Evolutionary conservation across 2,329 filamentous ascomycete species (phyloP), one percentile per base, ranked within the genome.

Genomic region (Pestalotiopsis sp.): DNA sequence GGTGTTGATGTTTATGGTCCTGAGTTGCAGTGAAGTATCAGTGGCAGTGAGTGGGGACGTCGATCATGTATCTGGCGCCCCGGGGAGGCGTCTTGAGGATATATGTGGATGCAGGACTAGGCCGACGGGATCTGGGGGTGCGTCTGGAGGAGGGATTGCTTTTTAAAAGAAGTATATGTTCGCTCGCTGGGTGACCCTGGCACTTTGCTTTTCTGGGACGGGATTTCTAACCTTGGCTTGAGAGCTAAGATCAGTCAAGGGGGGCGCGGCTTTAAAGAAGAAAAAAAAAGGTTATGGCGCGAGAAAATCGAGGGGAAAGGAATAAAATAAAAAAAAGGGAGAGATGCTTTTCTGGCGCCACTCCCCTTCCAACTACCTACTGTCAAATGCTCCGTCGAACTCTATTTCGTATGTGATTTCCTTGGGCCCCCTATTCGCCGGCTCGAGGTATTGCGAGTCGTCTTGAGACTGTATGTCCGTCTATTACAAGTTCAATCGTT

Each of bases 1-100:
- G 70, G 62, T 66, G 71, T 65, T 67, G 66, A 71, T 71, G 69
- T 35, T 65, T 60, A 69, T 71, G 72, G 72, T 67, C 70, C 72
- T 66, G 68, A 64, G 69, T 71, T 69, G 69, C 71, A 13, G 74
- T 71, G 68, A 73, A 72, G 73, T 71, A 71, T 65, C 70, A 69
- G 71, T 71, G 70, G 63, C 70, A 24, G 55, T 24, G 40, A 14
- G 76, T 76, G 76, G 75, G 71, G 75, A 76, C 73, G 75, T 76
- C 72, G 76, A 78, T 78, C 76, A 72, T 69, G 65, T 68, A 70
- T 69, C 67, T 69, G 72, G 70, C 70, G 72, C 71, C 75, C 30
- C 30, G 30, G 75, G 74, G 75, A 78, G 75, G 76, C 76, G 76
- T 71, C 74, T 75, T 69, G 73, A 75, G 38, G 71, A 74, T 74